phyloP scores from a whole-genome alignment of 495 filamentous ascomycete species.

The Penicillium robsamsonii region DNA sequence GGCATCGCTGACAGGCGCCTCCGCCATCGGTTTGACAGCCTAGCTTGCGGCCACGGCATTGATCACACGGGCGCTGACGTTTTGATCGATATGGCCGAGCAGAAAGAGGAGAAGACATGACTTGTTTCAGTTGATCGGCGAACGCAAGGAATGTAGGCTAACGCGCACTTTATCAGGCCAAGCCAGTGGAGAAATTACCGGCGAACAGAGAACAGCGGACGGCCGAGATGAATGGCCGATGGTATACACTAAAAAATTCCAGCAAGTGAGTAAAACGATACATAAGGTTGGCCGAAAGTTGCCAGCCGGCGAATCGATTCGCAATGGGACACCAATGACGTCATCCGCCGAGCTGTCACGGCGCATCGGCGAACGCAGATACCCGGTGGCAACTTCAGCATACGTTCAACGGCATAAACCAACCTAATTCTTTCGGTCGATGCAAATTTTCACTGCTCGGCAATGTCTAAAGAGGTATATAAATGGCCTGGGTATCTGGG shows the following conservation, averaged over 20 bases:
- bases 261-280: not conserved
- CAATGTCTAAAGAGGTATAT: not conserved
- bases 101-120: slow-evolving; percentile 18
- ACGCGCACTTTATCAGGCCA: slow-evolving; percentile 5
- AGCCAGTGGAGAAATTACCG: not conserved
- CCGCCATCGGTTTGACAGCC: slow-evolving; percentile 34
- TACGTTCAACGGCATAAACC: not conserved
- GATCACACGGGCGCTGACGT: slow-evolving; percentile 38
- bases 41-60: slow-evolving; percentile 38
- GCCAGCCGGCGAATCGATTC: not conserved
- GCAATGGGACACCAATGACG: not conserved
- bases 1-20: slow-evolving; percentile 32
- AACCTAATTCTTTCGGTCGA: not conserved
- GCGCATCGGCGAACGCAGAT: not conserved
- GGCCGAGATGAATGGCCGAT: slow-evolving; percentile 2
- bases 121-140: slow-evolving; percentile 13
- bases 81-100: slow-evolving; percentile 41
- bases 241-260: not conserved
- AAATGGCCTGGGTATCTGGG: not conserved
- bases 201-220: not conserved
- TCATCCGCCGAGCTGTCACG: slow-evolving; percentile 3
- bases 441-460: not conserved
- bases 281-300: not conserved
- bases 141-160: slow-evolving; percentile 6
- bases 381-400: not conserved